Evolutionary conservation across 1,284 basidiomycete species (phyloP), one percentile per base, ranked within the genome.

Genomic region (Meira miltonrushii): DNA sequence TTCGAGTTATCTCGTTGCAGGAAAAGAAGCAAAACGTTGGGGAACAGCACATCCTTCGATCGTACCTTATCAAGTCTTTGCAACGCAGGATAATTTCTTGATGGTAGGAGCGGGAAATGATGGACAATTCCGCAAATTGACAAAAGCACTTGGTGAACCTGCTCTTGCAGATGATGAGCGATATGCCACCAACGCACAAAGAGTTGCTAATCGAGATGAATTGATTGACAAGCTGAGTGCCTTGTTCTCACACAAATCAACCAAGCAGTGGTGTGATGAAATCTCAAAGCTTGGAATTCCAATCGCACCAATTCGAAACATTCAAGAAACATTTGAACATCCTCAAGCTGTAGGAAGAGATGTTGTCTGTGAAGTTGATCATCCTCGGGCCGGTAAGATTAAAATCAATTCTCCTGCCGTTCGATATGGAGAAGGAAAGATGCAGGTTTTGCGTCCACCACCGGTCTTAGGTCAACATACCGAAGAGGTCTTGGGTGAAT

Each of bases 21-120:
- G 88, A 0, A 81, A 88, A 78, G 90, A 94, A 78, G 92, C 88
- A 9, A 83, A 84, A n/a, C 82, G 93, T 53, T 87, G 91, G 78
- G 93, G 93, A 23, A 96, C 93, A 33, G 85, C 89, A 1, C 93
- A 97, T 77, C 88, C 80, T 7, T 62, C 60, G 21, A 77, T 77
- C 55, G 74, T 72, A 2, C 68, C 66, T 7, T 74, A 71, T 54
- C 66, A 74, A 60, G 69, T 60, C 43, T 92, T 96, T 77, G 85
- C 88, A 0, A 93, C 91, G 75, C 84, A 86, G 72, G 87, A 92
- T 74, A 88, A 89, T n/a, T 92, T 86, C 75, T 80, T 95, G 61
- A 94, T 95, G 91, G 62, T 96, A 57, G 92, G 91, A 47, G 92
- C 90, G 1, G 92, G 91, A 0, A 95, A 94, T 79, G 86, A 94